A percentile compares a stretch with the other conserved stretches of the same genome.
Evolutionary conservation across 2,329 filamentous ascomycete genomes (phyloP).

Genomic region (Colletotrichum gigasporum): DNA sequence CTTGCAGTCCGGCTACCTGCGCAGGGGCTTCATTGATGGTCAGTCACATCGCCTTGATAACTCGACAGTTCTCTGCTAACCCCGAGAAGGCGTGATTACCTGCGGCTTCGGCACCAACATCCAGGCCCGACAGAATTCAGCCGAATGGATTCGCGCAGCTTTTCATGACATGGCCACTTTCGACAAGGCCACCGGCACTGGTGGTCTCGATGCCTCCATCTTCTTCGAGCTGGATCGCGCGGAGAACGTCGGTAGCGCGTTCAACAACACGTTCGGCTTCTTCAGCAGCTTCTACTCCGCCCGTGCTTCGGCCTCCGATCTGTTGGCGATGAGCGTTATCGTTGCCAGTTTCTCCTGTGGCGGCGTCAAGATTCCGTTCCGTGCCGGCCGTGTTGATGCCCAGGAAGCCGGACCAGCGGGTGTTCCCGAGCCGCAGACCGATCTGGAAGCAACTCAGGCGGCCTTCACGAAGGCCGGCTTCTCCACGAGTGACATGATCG

Average conservation of each 20-base stretch:
- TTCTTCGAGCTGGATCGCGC: conserved; percentile 36
- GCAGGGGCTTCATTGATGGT: conserved; percentile 30
- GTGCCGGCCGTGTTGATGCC: conserved; percentile 43
- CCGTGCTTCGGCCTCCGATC: conserved; percentile 36
- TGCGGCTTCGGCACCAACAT: conserved; percentile 33
- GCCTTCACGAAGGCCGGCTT: conserved; percentile 44
- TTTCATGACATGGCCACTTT: conserved; percentile 39
- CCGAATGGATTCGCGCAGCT: conserved; percentile 39
- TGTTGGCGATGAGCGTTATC: conserved; percentile 37
- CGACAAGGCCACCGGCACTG: conserved; percentile 32
- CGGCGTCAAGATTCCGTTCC: conserved; percentile 37
- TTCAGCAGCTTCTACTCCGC: conserved; percentile 34
- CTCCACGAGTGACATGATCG: conserved; percentile 45
- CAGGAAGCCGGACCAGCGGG: conserved; percentile 40
- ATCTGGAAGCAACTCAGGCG: conserved; percentile 36
- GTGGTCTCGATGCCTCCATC: conserved; percentile 38
- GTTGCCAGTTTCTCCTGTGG: conserved; percentile 35
- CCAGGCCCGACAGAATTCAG: conserved; percentile 34
- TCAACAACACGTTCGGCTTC: conserved; percentile 40
- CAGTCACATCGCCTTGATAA: not conserved
- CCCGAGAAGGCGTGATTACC: conserved; percentile 27
- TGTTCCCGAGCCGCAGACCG: conserved; percentile 43
- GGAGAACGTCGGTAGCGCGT: conserved; percentile 36
- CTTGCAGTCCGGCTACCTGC: conserved; percentile 24
- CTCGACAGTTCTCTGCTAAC: not conserved